phyloP scores from a whole-genome alignment of 768 basidiomycete species.

The Trametes punicea region DNA sequence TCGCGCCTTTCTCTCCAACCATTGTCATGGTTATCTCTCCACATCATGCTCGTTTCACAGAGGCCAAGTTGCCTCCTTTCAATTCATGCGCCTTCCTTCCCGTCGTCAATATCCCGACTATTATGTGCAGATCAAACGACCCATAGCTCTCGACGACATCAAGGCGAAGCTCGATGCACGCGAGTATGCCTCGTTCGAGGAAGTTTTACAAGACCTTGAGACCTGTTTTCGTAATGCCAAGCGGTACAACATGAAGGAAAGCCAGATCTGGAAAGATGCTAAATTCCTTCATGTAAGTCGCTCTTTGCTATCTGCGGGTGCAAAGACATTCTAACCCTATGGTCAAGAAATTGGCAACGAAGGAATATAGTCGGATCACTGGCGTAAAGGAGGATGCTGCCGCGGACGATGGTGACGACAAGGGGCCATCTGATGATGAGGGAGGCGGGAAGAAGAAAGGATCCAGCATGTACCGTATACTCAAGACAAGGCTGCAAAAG shows the following conservation, averaged over 20 bases:
- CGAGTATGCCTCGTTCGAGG: constrained; percentile 59
- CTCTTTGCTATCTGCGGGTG: not conserved
- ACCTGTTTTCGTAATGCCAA: constrained; percentile 79
- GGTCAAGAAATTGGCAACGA: constrained; percentile 44
- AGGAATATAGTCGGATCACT: constrained; percentile 44
- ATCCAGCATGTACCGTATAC: constrained; percentile 60
- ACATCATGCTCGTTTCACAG: constrained; percentile 36
- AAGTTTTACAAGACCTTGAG: constrained; percentile 70
- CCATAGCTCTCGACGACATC: constrained; percentile 88
- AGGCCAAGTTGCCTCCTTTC: constrained; percentile 57
- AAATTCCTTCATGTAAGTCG: constrained; percentile 69
- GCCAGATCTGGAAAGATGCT: constrained; percentile 78
- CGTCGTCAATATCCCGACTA: constrained; percentile 84
- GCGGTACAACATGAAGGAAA: constrained; percentile 77
- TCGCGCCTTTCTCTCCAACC: constrained; percentile 22
- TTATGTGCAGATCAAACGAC: constrained; percentile 72
- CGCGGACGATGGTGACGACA: constrained; percentile 28
- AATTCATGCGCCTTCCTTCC: constrained; percentile 67
- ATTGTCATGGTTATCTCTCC: constrained; percentile 28
- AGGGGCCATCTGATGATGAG: constrained; percentile 38
- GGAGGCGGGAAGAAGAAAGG: constrained; percentile 51
- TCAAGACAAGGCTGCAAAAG: constrained; percentile 70
- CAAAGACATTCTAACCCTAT: not conserved
- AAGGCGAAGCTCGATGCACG: constrained; percentile 68
- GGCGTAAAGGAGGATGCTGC: constrained; percentile 37